Conservation (phyloP, 176 grass and related monocot species). For the Panicum miliaceum region DNA sequence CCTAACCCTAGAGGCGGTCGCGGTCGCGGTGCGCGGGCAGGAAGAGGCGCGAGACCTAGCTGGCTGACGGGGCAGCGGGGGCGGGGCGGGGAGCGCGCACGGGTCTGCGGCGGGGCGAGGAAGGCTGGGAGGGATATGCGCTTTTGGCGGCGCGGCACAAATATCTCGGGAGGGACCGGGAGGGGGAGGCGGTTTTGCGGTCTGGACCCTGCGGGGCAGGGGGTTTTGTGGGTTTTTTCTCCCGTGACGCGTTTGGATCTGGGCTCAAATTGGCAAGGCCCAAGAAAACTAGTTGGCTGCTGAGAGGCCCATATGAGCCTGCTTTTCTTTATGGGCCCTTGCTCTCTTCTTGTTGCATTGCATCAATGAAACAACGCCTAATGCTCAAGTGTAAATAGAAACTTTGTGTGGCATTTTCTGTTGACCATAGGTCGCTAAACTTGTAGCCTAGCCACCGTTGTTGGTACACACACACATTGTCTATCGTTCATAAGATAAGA, state of each 20-base stretch:
- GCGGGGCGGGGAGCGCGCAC: background rate
- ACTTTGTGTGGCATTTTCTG: too few species aligned
- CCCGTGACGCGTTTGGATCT: background rate
- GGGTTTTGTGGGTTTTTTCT: too few species aligned
- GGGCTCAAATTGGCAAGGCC: background rate
- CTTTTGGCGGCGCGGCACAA: constrained; percentile 35
- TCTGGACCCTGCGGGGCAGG: background rate
- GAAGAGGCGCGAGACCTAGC: constrained; percentile 19
- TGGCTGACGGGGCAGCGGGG: background rate
- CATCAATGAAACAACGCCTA: background rate
- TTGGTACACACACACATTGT: too few species aligned
- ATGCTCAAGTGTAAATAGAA: too few species aligned
- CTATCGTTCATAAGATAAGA: too few species aligned
- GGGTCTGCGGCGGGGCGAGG: background rate
- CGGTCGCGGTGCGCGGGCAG: background rate
- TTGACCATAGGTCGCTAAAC: too few species aligned
- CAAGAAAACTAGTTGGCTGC: background rate
- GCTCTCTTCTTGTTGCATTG: background rate
- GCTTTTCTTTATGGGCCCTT: background rate
- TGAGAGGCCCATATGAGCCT: background rate
- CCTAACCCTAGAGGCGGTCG: constrained; percentile 46
- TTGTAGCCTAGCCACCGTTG: too few species aligned
- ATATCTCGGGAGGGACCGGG: background rate
- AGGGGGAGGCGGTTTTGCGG: background rate
- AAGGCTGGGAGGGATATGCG: background rate